phyloP scores from a whole-genome alignment of 495 filamentous ascomycete species.

The Penicillium flavigenum region DNA sequence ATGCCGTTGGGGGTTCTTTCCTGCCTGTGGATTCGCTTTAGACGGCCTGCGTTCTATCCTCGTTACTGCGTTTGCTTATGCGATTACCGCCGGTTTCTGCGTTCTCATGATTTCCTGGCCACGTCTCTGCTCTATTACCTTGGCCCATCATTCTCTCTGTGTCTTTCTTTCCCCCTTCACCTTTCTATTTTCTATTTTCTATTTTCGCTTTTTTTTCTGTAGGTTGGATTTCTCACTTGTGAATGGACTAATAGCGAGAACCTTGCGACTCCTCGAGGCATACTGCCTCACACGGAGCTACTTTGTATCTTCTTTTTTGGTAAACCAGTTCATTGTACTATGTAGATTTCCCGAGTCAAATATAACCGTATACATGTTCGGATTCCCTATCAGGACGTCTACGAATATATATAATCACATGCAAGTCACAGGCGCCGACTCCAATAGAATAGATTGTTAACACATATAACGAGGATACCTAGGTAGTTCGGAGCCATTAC shows the following conservation, averaged over 20 bases:
- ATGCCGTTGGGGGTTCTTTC: conserved; percentile 22
- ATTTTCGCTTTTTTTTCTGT: conserved; percentile 28
- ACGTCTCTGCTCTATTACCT: conserved; percentile 23
- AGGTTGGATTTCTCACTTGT: conserved; percentile 46
- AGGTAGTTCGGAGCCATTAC: neutral
- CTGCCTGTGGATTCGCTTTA: conserved; percentile 40
- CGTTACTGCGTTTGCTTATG: conserved; percentile 28
- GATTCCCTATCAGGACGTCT: neutral
- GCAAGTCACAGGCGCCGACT: neutral
- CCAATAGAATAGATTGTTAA: neutral
- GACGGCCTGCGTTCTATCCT: conserved; percentile 38
- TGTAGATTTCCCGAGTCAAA: neutral
- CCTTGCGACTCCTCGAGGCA: conserved; percentile 11
- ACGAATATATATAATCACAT: conserved; percentile 1
- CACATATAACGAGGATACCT: neutral
- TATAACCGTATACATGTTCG: neutral
- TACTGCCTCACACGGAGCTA: conserved; percentile 14
- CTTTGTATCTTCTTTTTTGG: conserved; percentile 4
- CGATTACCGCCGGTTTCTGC: conserved; percentile 31
- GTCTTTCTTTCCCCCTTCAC: conserved; percentile 15
- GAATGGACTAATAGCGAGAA: conserved; percentile 47
- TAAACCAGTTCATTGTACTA: conserved; percentile 3
- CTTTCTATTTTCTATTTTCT: conserved; percentile 21
- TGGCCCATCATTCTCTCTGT: conserved; percentile 33
- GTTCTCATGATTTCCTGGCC: conserved; percentile 28